Percentiles rank a stretch among this genome's conserved stretches.
phyloP scores from a whole-genome alignment of 208 protist species.

The Herpetomonas muscarum region DNA sequence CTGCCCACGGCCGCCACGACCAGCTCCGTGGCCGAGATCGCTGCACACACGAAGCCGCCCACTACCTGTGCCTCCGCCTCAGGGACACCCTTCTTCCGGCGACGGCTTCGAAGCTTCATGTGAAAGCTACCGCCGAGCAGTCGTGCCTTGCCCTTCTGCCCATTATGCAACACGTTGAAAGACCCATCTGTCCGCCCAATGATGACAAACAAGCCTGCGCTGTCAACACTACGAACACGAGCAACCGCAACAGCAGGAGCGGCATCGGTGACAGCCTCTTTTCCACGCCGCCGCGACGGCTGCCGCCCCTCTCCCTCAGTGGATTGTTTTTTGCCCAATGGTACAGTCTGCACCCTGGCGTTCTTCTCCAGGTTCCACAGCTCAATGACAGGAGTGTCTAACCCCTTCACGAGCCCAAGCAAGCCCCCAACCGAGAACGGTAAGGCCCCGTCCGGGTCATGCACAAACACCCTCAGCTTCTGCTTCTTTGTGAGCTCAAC shows the following conservation, averaged over 20 bases:
- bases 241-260: no score
- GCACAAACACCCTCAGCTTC: slow-evolving; percentile 29
- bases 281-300: no score
- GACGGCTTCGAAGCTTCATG: no score
- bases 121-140: no score
- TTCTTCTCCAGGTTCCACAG: slow-evolving; percentile 58
- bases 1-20: slow-evolving; percentile 24
- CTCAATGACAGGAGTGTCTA: slow-evolving; percentile 15
- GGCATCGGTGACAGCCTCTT: no score
- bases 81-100: slow-evolving; percentile 3
- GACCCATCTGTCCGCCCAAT: slow-evolving; percentile 60
- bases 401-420: slow-evolving; percentile 32
- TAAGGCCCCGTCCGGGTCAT: slow-evolving; percentile 21
- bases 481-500: slow-evolving; percentile 23
- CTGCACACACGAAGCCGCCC: slow-evolving; percentile 3
- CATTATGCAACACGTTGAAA: slow-evolving; percentile 47
- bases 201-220: slow-evolving; percentile 64
- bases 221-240: no score
- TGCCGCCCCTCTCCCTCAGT: background rate
- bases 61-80: background rate
- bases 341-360: slow-evolving; percentile 27
- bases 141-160: background rate
- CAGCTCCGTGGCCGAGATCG: slow-evolving; percentile 25
- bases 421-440: slow-evolving; percentile 23
- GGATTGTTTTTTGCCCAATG: slow-evolving; percentile 16